Evolutionary conservation across 345 rosid species (phyloP).

Genomic region (Excoecaria agallocha): DNA sequence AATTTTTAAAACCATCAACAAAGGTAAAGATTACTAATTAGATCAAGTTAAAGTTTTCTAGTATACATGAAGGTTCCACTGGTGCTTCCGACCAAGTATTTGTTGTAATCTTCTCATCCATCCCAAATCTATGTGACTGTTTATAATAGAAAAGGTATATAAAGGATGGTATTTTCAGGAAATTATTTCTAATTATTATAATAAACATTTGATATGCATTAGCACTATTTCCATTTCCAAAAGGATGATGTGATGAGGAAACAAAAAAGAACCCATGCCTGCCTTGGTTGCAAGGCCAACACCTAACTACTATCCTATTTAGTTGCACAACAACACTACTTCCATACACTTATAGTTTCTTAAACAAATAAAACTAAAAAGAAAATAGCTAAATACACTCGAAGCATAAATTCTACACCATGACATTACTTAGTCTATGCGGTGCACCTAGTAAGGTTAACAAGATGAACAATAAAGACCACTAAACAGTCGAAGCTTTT

Average conservation of each 20-base stretch:
- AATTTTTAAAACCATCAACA: too few species aligned
- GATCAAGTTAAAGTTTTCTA: too few species aligned
- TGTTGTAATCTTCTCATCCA: too few species aligned
- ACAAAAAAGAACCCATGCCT: not conserved
- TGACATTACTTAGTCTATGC: not conserved
- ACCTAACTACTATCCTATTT: too few species aligned
- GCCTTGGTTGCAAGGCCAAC: not conserved
- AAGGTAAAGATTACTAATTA: too few species aligned
- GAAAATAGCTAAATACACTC: not conserved
- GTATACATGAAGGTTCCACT: too few species aligned
- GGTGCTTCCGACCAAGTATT: too few species aligned
- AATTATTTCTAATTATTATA: too few species aligned
- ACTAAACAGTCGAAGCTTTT: not conserved
- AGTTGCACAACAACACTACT: too few species aligned
- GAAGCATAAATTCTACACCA: not conserved
- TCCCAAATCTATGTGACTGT: too few species aligned
- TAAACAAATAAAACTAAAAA: slow-evolving; percentile 16
- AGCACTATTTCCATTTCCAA: not conserved
- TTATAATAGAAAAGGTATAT: too few species aligned
- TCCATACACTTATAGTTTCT: slow-evolving; percentile 71
- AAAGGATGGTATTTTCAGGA: too few species aligned
- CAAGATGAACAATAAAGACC: not conserved
- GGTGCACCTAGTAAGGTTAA: not conserved
- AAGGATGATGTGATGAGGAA: not conserved
- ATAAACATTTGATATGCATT: not conserved